These are phyloP conservation scores for Psilocybe sp. DNA, from an alignment of 768 basidiomycete genomes.

Conservation along the genomic window DNA sequence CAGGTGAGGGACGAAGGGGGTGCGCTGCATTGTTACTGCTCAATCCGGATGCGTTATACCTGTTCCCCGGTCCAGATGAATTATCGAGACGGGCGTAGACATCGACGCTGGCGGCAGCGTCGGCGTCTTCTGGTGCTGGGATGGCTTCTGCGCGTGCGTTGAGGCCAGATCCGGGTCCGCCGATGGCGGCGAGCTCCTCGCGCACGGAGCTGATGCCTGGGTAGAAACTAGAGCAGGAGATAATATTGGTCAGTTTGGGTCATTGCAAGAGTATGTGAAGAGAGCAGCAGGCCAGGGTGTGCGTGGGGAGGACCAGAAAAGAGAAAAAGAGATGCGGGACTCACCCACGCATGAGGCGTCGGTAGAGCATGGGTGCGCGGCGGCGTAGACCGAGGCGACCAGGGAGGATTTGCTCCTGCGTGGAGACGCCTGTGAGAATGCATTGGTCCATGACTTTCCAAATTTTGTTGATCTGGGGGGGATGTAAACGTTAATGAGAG, in stretches of 20 bases:
- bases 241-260: background rate
- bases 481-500: background rate
- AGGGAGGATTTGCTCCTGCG: constrained; percentile 76
- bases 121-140: background rate
- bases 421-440: constrained; percentile 82
- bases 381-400: constrained; percentile 79
- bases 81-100: too few relatives aligned
- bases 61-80: too few relatives aligned
- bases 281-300: too few relatives aligned
- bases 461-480: constrained; percentile 58
- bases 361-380: constrained; percentile 86
- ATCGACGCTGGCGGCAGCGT: constrained; percentile 26
- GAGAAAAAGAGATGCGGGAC: constrained; percentile 5
- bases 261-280: too few relatives aligned
- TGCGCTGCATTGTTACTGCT: background rate
- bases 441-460: constrained; percentile 94
- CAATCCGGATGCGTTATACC: background rate
- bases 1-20: constrained; percentile 9
- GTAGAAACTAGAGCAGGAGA: constrained; percentile 37
- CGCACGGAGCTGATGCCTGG: constrained; percentile 32
- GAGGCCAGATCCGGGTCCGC: too few relatives aligned
- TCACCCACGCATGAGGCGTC: constrained; percentile 86
- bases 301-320: too few relatives aligned
- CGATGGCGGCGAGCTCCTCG: too few relatives aligned
- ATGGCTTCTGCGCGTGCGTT: too few relatives aligned